Percentiles rank a stretch among this genome's conserved stretches.
Conservation (phyloP, 371 early-diverging fungal genomes). For the Smittium culicis region DNA sequence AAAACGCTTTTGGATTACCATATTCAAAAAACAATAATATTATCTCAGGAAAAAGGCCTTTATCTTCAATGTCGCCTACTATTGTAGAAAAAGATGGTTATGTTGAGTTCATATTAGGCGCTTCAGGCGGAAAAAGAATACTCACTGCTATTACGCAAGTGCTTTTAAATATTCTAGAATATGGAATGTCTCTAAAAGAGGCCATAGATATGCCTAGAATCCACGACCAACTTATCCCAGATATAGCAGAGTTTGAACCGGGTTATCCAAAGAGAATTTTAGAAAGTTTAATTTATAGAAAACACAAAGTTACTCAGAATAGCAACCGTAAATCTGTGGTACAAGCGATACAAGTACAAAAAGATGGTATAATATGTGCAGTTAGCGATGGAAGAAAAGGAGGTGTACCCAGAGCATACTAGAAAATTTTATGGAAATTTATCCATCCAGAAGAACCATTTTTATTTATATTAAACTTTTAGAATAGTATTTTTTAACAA, state of each 20-base stretch:
- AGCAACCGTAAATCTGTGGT: conserved; percentile 26
- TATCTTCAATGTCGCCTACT: conserved; percentile 76
- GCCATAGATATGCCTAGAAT: conserved; percentile 70
- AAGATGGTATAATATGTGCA: conserved; percentile 32
- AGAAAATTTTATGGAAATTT: too few species aligned
- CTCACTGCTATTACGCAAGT: conserved; percentile 70
- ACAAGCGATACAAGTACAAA: conserved; percentile 31
- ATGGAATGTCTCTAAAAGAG: conserved; percentile 42
- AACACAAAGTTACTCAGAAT: conserved; percentile 20
- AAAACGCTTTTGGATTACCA: conserved; percentile 69
- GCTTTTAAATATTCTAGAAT: conserved; percentile 61
- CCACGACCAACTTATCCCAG: conserved; percentile 87
- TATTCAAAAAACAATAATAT: conserved; percentile 70
- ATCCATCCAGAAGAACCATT: too few species aligned
- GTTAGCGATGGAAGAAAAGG: conserved; percentile 40
- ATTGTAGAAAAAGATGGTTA: conserved; percentile 60
- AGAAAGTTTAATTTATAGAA: conserved; percentile 17
- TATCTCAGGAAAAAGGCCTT: conserved; percentile 78
- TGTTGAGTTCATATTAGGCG: conserved; percentile 72
- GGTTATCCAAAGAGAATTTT: conserved; percentile 17
- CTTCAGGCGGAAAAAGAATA: conserved; percentile 89
- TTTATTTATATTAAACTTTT: too few species aligned
- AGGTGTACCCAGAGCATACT: conserved; percentile 36
- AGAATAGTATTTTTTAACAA: too few species aligned
- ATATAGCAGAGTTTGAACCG: conserved; percentile 37